A percentile compares a stretch with the other conserved stretches of the same genome.
phyloP scores from a whole-genome alignment of 2,329 filamentous ascomycete species.

The Colletotrichum orchidophilum region DNA sequence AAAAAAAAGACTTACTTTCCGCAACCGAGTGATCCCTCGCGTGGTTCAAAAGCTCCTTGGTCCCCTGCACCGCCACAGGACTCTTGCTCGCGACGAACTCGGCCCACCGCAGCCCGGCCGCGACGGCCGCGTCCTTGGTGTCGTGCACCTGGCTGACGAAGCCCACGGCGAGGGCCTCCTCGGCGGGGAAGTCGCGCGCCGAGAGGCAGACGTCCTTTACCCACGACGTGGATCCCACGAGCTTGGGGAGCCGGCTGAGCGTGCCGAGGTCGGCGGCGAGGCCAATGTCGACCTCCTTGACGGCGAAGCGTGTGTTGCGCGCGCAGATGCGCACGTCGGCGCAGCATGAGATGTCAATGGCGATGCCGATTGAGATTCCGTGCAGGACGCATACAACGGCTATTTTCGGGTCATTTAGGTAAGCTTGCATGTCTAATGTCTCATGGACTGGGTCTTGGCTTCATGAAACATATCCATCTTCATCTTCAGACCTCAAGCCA shows the following conservation, averaged over 20 bases:
- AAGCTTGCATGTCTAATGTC: constrained; percentile 15
- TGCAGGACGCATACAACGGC: constrained; percentile 86
- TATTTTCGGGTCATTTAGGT: constrained; percentile 43
- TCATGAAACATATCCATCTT: background rate
- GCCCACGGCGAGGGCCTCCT: constrained; percentile 76
- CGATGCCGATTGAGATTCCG: constrained; percentile 80
- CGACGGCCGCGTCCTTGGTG: constrained; percentile 70
- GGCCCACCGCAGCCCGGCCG: constrained; percentile 71
- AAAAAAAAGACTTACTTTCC: constrained; percentile 69
- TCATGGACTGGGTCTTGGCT: background rate
- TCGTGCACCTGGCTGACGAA: constrained; percentile 74
- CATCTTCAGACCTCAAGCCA: background rate
- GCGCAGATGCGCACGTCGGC: constrained; percentile 77
- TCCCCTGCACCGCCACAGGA: constrained; percentile 86
- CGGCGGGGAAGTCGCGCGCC: constrained; percentile 73
- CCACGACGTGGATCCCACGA: constrained; percentile 77
- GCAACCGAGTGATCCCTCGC: constrained; percentile 80
- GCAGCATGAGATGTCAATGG: constrained; percentile 76
- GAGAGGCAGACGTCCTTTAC: constrained; percentile 82
- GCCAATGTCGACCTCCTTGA: constrained; percentile 87
- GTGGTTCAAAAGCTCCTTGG: constrained; percentile 87
- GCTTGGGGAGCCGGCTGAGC: constrained; percentile 76
- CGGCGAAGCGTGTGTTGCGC: constrained; percentile 68
- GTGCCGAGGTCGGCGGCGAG: constrained; percentile 84
- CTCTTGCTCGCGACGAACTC: constrained; percentile 79